Base-by-base conservation (phyloP, 352 stramenopile species). In the Discostella stelligera region DNA sequence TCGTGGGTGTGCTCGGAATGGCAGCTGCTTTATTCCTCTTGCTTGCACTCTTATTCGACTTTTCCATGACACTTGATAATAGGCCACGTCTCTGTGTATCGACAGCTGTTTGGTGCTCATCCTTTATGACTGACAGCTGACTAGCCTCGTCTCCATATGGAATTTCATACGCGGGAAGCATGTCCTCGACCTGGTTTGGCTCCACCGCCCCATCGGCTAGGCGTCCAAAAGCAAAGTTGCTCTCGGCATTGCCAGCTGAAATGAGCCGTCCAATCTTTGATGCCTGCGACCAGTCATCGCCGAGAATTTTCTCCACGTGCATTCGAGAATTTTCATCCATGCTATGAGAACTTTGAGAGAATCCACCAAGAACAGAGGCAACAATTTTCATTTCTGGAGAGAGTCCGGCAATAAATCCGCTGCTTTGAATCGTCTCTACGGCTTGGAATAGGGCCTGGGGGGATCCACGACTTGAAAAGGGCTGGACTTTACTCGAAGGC, bases 251-350 rank as follows among this genome's bases (percentile, higher is more conserved):
- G 21, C 78, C 74, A 25, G 82, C 74, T 37, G 81, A 74, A 37
- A 90, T 71, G 27, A 90, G 77, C 25, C 74, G 55, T 30, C 84
- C 66, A 62, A 90, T 78, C 16, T 74, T 44, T 3, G 84, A 83
- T 44, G 78, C 74, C 58, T 88, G 81, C 6, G 84, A 82, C 87
- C 87, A 82, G 37, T 86, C 64, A 79, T 90, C 63, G 82, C 82
- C 71, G 1, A 88, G 73, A 23, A 91, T 81, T 68, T 84, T 77
- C 53, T 90, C 81, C 18, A 88, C 79, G 10, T 77, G 81, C 49
- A 79, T 73, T 32, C 77, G 74, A n/a, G 84, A 85, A 18, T 79
- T 61, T 70, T 81, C 72, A 13, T 67, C 32, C 0, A 25, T 44
- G 16, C 56, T 14, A n/a, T n/a, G 39, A 66, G 59, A 66, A 60